Evolutionary conservation across 2,329 filamentous ascomycete genomes (phyloP).

Genomic region (Pseudopyrenochaeta lycopersici): DNA sequence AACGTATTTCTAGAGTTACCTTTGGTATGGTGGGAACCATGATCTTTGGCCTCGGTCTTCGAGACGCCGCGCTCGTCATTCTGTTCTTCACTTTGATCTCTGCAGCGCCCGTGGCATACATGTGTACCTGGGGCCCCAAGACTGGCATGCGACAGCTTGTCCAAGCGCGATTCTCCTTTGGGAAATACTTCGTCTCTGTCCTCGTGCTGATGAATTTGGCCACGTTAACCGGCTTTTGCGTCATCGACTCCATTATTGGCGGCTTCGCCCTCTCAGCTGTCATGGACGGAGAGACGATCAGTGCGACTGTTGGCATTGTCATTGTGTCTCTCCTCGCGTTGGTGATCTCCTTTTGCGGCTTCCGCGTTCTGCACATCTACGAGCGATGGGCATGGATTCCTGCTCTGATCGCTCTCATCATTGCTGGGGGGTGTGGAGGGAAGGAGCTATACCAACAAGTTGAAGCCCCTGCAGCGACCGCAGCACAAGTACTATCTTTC

Average conservation of each 20-base stretch:
- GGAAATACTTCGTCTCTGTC: constrained; percentile 64
- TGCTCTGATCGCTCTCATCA: constrained; percentile 63
- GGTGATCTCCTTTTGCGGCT: constrained; percentile 70
- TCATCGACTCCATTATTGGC: constrained; percentile 69
- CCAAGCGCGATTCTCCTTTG: constrained; percentile 69
- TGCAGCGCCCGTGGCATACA: constrained; percentile 63
- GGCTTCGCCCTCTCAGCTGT: constrained; percentile 58
- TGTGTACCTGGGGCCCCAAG: constrained; percentile 67
- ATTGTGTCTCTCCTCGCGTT: constrained; percentile 66
- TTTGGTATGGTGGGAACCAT: constrained; percentile 71
- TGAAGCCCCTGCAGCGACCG: constrained; percentile 52
- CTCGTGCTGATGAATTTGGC: constrained; percentile 70
- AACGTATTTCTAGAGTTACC: constrained; percentile 56
- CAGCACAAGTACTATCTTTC: constrained; percentile 62
- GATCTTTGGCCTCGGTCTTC: constrained; percentile 63
- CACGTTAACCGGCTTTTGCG: constrained; percentile 69
- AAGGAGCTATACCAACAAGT: constrained; percentile 60
- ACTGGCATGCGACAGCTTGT: constrained; percentile 74
- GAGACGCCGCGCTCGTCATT: constrained; percentile 67
- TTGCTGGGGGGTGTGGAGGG: constrained; percentile 65
- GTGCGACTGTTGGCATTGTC: constrained; percentile 67
- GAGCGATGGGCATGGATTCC: constrained; percentile 68
- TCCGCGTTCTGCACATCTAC: constrained; percentile 63
- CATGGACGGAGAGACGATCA: constrained; percentile 52
- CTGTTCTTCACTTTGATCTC: constrained; percentile 70